A percentile compares a stretch with the other conserved stretches of the same genome.
Evolutionary conservation across 768 basidiomycete genomes (phyloP).

Genomic region (Psilocybe tampanensis): DNA sequence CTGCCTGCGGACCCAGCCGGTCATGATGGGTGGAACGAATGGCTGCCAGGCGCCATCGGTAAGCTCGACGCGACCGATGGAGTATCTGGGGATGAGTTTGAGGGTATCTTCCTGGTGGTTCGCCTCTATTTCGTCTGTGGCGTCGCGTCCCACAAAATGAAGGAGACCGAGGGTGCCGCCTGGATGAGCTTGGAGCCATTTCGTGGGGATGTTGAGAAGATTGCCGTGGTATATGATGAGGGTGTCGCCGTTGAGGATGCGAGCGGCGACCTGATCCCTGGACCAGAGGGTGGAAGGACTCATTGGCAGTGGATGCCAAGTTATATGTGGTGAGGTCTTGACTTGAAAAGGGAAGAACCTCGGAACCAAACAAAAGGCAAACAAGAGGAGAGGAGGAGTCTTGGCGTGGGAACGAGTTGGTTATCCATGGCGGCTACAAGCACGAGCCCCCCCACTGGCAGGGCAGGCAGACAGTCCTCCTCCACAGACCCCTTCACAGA

Average conservation of each 20-base stretch:
- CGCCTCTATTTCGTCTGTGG: slow-evolving; percentile 91
- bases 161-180: slow-evolving; percentile 88
- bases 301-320: slow-evolving; percentile 24
- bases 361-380: slow-evolving; percentile 1
- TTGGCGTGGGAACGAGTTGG: slow-evolving; percentile 34
- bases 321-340: no score
- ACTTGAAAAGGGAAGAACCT: slow-evolving; percentile 1
- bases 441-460: no score
- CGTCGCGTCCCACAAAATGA: slow-evolving; percentile 95
- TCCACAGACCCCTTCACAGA: slow-evolving; percentile 45
- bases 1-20: slow-evolving; percentile 73
- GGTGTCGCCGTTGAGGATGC: slow-evolving; percentile 74
- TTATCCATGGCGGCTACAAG: slow-evolving; percentile 34
- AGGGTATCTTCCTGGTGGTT: slow-evolving; percentile 74
- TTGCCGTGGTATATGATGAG: slow-evolving; percentile 74
- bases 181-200: slow-evolving; percentile 88
- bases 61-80: slow-evolving; percentile 70
- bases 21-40: slow-evolving; percentile 82
- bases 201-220: slow-evolving; percentile 64
- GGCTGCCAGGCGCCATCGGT: slow-evolving; percentile 68
- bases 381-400: slow-evolving; percentile 5
- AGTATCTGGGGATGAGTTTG: slow-evolving; percentile 59
- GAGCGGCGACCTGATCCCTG: slow-evolving; percentile 58
- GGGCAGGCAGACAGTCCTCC: slow-evolving; percentile 27
- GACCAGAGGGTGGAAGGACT: slow-evolving; percentile 31